These are phyloP conservation scores for Stentor coeruleus DNA, from an alignment of 73 alveolate species.

Conservation along the genomic window DNA sequence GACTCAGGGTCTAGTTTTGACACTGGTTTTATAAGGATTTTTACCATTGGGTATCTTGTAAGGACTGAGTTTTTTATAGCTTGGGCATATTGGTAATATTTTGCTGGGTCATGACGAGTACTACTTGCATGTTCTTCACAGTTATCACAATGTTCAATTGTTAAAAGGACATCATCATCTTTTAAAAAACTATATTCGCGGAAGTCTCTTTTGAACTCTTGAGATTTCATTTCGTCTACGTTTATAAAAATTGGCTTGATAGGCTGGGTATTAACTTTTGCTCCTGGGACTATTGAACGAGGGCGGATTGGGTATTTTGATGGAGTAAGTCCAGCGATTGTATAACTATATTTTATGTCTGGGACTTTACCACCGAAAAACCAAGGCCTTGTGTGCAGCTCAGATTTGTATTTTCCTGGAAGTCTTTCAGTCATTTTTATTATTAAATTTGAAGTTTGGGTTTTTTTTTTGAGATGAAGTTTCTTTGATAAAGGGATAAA, in stretches of 20 bases:
- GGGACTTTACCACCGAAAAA: constrained; percentile 25
- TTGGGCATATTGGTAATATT: constrained; percentile 35
- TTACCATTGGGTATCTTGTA: constrained; percentile 32
- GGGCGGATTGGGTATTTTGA: not conserved
- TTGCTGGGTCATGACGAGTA: constrained; percentile 46
- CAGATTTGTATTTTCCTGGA: constrained; percentile 22
- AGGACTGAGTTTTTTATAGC: constrained; percentile 33
- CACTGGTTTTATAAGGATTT: constrained; percentile 40
- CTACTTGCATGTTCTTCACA: constrained; percentile 26
- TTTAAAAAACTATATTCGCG: constrained; percentile 4
- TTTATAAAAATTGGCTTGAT: not conserved
- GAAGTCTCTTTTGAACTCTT: not conserved
- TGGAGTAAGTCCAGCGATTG: constrained; percentile 20
- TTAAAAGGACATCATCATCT: constrained; percentile 30
- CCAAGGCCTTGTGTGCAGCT: constrained; percentile 30
- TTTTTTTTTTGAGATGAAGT: no score
- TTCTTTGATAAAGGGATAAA: no score
- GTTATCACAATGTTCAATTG: constrained; percentile 45
- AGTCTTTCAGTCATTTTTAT: constrained; percentile 19
- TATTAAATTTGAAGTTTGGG: no score
- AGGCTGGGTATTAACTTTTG: not conserved
- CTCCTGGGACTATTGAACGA: constrained; percentile 11
- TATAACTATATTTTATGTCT: constrained; percentile 9
- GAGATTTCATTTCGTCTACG: constrained; percentile 14
- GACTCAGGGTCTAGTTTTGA: not conserved